Evolutionary conservation across 2,329 filamentous ascomycete genomes (phyloP).

Genomic region (Hypoxylon sp.): DNA sequence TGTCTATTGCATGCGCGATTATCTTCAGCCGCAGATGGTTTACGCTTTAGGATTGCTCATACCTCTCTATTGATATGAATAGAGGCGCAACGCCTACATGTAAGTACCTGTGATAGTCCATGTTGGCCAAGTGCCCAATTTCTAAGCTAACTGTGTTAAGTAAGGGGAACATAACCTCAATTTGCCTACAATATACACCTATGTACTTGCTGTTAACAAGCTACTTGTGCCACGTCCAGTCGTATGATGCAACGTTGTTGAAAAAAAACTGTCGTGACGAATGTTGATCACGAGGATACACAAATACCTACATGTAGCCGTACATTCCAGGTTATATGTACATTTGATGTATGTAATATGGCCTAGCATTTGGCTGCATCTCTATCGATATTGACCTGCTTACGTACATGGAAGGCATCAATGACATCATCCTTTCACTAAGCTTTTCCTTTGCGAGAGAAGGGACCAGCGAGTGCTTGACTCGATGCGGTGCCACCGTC

Average conservation of each 20-base stretch:
- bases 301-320: not conserved
- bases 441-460: slow-evolving; percentile 20
- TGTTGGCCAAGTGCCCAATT: slow-evolving; percentile 3
- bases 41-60: not conserved
- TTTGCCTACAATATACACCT: not conserved
- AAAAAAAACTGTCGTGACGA: slow-evolving; percentile 12
- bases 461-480: slow-evolving; percentile 4
- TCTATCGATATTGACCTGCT: slow-evolving; percentile 18
- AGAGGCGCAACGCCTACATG: not conserved
- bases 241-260: slow-evolving; percentile 35
- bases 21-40: slow-evolving; percentile 9
- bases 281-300: slow-evolving; percentile 15
- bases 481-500: slow-evolving; percentile 18
- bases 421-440: slow-evolving; percentile 31
- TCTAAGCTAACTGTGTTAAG: not conserved
- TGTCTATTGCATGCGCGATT: slow-evolving; percentile 16
- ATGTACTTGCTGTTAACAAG: slow-evolving; percentile 12
- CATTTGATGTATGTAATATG: not conserved
- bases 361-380: not conserved
- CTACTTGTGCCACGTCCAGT: slow-evolving; percentile 15
- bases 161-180: not conserved
- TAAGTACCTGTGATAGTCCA: not conserved
- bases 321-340: slow-evolving; percentile 1
- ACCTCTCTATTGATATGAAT: not conserved
- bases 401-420: slow-evolving; percentile 11